Conservation (phyloP, 768 basidiomycete genomes). For the Suillus placidus region DNA sequence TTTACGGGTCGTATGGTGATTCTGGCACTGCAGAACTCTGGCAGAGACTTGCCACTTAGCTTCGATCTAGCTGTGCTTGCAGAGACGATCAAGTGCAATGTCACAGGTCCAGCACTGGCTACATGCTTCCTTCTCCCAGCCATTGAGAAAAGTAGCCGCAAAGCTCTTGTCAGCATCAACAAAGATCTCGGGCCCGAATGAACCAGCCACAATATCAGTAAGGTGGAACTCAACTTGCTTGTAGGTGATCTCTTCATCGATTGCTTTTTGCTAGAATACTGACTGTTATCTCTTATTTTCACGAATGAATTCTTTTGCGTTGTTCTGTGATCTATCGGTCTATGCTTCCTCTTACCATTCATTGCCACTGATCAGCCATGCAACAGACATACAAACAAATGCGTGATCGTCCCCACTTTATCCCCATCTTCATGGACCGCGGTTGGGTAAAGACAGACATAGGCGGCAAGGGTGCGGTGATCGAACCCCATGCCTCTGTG, state of each 20-base stretch:
- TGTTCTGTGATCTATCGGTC: background rate
- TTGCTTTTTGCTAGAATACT: constrained; percentile 10
- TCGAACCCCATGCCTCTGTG: constrained; percentile 36
- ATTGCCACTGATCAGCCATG: too few species aligned
- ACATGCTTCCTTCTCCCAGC: constrained; percentile 37
- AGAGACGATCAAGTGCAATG: constrained; percentile 31
- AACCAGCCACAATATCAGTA: constrained; percentile 20
- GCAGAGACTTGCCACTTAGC: constrained; percentile 29
- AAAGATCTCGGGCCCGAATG: constrained; percentile 10
- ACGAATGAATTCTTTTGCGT: background rate
- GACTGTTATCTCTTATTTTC: background rate
- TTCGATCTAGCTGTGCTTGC: constrained; percentile 22
- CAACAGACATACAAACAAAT: constrained; percentile 18
- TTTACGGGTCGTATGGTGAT: background rate
- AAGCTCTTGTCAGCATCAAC: constrained; percentile 37
- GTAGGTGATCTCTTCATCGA: constrained; percentile 20
- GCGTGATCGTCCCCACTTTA: constrained; percentile 17
- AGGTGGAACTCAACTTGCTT: constrained; percentile 17
- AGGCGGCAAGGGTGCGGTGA: constrained; percentile 35
- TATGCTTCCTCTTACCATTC: background rate
- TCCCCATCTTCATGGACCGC: constrained; percentile 82
- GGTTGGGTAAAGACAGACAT: constrained; percentile 80
- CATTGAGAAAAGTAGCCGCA: constrained; percentile 35
- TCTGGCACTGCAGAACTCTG: constrained; percentile 20
- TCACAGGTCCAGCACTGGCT: constrained; percentile 38